Conservation (phyloP, 2,329 filamentous ascomycete genomes). For the Dactylonectria macrodidyma region DNA sequence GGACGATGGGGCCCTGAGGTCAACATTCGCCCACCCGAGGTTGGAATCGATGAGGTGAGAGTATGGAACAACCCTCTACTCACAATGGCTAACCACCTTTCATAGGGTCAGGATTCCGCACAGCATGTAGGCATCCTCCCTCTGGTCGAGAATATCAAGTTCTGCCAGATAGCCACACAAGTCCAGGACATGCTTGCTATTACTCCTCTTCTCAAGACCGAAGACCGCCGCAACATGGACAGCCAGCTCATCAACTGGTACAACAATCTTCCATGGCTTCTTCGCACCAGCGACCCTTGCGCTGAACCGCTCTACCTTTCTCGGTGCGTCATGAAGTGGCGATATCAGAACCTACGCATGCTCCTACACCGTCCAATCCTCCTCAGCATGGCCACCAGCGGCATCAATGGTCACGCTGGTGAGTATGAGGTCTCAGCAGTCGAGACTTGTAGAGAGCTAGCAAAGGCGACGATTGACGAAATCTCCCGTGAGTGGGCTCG, state of each 20-base stretch:
- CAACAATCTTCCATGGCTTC: slow-evolving; percentile 76
- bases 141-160: slow-evolving; percentile 82
- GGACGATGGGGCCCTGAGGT: slow-evolving; percentile 78
- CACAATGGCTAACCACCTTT: background rate
- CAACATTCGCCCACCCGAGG: slow-evolving; percentile 74
- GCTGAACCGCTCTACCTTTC: slow-evolving; percentile 79
- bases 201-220: slow-evolving; percentile 74
- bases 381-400: slow-evolving; percentile 71
- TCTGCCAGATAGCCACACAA: slow-evolving; percentile 83
- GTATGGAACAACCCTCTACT: background rate
- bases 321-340: slow-evolving; percentile 85
- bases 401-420: slow-evolving; percentile 62
- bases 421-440: slow-evolving; percentile 78
- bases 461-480: slow-evolving; percentile 79
- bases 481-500: slow-evolving; percentile 79
- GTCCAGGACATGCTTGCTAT: slow-evolving; percentile 85
- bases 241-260: slow-evolving; percentile 80
- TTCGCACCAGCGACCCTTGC: slow-evolving; percentile 76
- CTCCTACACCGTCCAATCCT: slow-evolving; percentile 82
- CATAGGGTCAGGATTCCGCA: slow-evolving; percentile 61
- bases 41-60: slow-evolving; percentile 59
- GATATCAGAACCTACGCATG: slow-evolving; percentile 84
- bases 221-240: slow-evolving; percentile 78
- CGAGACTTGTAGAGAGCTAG: slow-evolving; percentile 77
- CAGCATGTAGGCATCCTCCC: slow-evolving; percentile 78